These are phyloP conservation scores for Ensete ventricosum DNA, from an alignment of 176 grass and related monocot species.

Conservation along the genomic window DNA sequence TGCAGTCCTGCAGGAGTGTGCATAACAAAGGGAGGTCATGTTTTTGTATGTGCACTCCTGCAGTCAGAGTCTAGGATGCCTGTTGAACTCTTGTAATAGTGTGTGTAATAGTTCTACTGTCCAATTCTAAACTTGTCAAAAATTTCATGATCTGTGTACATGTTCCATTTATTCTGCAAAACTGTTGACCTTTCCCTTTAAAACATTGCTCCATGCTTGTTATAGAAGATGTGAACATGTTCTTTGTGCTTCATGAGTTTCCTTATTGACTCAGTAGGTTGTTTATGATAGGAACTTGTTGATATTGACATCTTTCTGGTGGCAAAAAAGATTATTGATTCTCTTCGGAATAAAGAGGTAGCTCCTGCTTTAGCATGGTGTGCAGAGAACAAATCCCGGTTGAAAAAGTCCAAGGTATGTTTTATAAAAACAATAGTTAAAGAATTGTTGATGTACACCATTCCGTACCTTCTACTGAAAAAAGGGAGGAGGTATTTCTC, in stretches of 20 bases:
- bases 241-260: background rate
- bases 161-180: background rate
- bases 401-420: constrained; percentile 98
- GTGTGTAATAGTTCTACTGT: no score
- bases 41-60: no score
- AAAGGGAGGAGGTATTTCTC: no score
- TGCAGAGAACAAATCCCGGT: constrained; percentile 90
- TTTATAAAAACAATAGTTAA: background rate
- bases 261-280: constrained; percentile 11
- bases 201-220: background rate
- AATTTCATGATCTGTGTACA: background rate
- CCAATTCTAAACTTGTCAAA: background rate
- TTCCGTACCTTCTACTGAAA: no score
- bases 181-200: background rate
- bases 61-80: no score
- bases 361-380: constrained; percentile 82
- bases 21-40: no score
- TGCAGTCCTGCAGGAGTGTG: no score
- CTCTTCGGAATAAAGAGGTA: constrained; percentile 84
- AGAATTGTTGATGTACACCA: no score
- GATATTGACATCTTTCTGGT: constrained; percentile 82
- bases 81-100: no score
- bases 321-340: constrained; percentile 84
- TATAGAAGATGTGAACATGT: background rate
- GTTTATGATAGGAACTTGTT: constrained; percentile 62